These are phyloP conservation scores for Niebla homalea DNA, from an alignment of 495 filamentous ascomycete genomes.

Conservation along the genomic window DNA sequence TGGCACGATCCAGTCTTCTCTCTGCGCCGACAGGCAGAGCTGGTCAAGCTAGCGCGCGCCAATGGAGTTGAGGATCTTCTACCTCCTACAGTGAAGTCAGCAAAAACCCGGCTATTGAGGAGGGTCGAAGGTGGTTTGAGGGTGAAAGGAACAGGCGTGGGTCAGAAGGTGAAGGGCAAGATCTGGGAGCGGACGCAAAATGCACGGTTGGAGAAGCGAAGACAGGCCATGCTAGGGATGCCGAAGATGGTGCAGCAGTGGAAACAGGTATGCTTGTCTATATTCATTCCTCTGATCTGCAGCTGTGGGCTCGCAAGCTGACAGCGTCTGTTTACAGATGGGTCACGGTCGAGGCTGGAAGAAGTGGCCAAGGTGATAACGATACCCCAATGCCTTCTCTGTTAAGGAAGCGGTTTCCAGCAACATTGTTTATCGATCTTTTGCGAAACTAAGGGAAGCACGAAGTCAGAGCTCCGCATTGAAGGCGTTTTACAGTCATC, in stretches of 20 bases:
- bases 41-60: slow-evolving; percentile 71
- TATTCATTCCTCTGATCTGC: background rate
- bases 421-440: background rate
- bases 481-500: background rate
- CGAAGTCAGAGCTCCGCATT: background rate
- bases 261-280: slow-evolving; percentile 60
- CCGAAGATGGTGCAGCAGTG: slow-evolving; percentile 76
- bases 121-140: slow-evolving; percentile 59
- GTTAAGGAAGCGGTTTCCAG: background rate
- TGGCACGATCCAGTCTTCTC: slow-evolving; percentile 76
- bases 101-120: slow-evolving; percentile 50
- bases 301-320: slow-evolving; percentile 7
- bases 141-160: slow-evolving; percentile 82
- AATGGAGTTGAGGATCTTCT: slow-evolving; percentile 76
- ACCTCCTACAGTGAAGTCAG: slow-evolving; percentile 63
- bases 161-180: slow-evolving; percentile 90
- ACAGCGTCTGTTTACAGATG: slow-evolving; percentile 38
- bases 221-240: slow-evolving; percentile 89
- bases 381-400: background rate
- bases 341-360: slow-evolving; percentile 84
- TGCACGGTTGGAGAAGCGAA: slow-evolving; percentile 69
- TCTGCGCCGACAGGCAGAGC: slow-evolving; percentile 75
- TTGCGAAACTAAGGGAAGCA: background rate
- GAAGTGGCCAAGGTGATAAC: slow-evolving; percentile 63
- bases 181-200: slow-evolving; percentile 80